phyloP scores from a whole-genome alignment of 139 green algal genomes.

The Yamagishiella unicocca region DNA sequence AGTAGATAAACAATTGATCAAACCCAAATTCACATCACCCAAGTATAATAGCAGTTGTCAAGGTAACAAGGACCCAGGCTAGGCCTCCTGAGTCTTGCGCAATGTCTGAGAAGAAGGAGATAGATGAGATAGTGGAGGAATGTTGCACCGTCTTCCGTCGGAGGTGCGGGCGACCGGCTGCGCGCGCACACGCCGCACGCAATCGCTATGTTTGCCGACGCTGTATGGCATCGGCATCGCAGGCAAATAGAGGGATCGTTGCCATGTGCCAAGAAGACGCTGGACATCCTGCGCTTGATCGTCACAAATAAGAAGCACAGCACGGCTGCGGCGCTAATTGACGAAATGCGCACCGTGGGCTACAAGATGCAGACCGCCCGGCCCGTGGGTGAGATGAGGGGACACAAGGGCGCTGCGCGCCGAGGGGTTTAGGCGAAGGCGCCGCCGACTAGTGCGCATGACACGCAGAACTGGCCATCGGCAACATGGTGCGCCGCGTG shows the following conservation, averaged over 20 bases:
- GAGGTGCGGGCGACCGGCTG: not conserved
- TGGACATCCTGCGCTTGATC: conserved; percentile 83
- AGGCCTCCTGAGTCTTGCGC: not conserved
- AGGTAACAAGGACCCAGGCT: too few species aligned
- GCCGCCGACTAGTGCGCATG: too few species aligned
- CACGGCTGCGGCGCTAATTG: conserved; percentile 73
- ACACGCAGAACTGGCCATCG: conserved; percentile 89
- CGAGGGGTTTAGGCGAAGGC: too few species aligned
- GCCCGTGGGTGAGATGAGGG: conserved; percentile 72
- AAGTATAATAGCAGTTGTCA: too few species aligned
- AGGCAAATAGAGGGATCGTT: conserved; percentile 77
- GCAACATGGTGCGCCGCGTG: conserved; percentile 93
- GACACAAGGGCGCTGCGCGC: too few species aligned
- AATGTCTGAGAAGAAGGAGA: conserved; percentile 42
- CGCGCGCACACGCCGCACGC: conserved; percentile 9
- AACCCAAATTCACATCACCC: too few species aligned
- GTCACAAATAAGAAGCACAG: conserved; percentile 74
- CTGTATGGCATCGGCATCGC: not conserved
- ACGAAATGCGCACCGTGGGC: conserved; percentile 79
- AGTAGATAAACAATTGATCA: too few species aligned
- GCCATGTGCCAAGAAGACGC: conserved; percentile 79
- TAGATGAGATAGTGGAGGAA: conserved; percentile 71
- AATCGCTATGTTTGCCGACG: not conserved
- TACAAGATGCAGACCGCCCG: conserved; percentile 82
- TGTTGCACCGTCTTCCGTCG: conserved; percentile 62